A percentile compares a stretch with the other conserved stretches of the same genome.
Conservation (phyloP, 345 rosid species). For the Euphorbia lathyris region DNA sequence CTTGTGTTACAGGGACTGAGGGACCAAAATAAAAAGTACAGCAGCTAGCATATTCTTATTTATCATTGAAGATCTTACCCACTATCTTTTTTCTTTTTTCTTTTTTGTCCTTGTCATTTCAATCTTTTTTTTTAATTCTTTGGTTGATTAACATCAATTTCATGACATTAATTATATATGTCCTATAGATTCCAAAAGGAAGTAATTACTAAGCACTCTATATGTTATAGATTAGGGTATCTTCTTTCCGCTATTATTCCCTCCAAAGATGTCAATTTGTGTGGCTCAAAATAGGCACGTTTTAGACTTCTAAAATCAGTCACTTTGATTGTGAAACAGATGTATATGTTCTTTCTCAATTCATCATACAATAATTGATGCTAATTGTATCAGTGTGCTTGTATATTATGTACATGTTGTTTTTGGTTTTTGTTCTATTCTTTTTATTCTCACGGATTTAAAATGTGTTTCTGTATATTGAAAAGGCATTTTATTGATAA, state of each 20-base stretch:
- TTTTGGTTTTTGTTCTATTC: too few relatives aligned
- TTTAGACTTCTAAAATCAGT: too few relatives aligned
- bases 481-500: too few relatives aligned
- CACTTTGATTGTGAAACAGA: too few relatives aligned
- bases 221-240: not conserved
- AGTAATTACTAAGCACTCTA: not conserved
- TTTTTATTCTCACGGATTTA: too few relatives aligned
- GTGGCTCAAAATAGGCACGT: not conserved
- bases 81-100: not conserved
- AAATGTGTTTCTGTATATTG: too few relatives aligned
- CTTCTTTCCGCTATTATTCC: not conserved
- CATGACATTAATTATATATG: too few relatives aligned
- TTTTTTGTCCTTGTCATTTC: not conserved
- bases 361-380: too few relatives aligned
- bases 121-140: not conserved
- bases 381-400: too few relatives aligned
- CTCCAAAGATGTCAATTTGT: not conserved
- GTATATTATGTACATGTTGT: too few relatives aligned
- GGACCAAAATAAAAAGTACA: not conserved
- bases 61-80: constrained; percentile 6
- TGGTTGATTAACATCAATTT: not conserved
- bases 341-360: too few relatives aligned
- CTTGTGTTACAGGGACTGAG: too few relatives aligned
- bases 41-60: not conserved
- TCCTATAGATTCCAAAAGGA: not conserved